phyloP scores from a whole-genome alignment of 2,329 filamentous ascomycete genomes.

The Cladosporium sp. region DNA sequence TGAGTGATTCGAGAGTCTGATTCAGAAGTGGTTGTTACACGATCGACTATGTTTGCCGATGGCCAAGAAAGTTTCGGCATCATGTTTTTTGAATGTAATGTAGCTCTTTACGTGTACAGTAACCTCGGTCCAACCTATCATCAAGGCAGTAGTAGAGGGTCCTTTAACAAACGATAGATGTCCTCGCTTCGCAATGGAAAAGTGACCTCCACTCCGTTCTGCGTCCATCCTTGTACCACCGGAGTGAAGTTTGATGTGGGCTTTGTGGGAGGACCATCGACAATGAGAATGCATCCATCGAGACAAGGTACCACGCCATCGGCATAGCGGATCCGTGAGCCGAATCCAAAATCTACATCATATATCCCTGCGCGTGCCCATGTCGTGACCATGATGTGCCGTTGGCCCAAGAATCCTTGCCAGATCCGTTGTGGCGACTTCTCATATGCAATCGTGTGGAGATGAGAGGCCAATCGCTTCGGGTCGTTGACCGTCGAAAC shows the following conservation, averaged over 20 bases:
- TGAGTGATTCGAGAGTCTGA: too few relatives aligned
- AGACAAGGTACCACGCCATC: conserved; percentile 9
- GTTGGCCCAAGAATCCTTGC: conserved; percentile 9
- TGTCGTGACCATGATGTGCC: conserved; percentile 7
- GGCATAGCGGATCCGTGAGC: conserved; percentile 2
- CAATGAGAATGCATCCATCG: conserved; percentile 9
- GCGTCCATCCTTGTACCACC: not conserved
- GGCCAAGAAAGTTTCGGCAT: too few relatives aligned
- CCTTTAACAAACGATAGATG: conserved; percentile 7
- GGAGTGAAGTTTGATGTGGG: not conserved
- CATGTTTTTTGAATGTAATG: too few relatives aligned
- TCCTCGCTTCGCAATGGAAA: conserved; percentile 1
- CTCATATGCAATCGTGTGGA: conserved; percentile 13
- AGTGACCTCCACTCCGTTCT: conserved; percentile 9
- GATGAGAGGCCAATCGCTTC: not conserved
- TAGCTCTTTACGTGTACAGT: too few relatives aligned
- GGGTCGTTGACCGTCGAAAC: not conserved
- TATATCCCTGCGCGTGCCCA: conserved; percentile 12
- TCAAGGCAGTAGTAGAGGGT: conserved; percentile 8
- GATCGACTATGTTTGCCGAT: too few relatives aligned
- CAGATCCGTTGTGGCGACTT: conserved; percentile 11
- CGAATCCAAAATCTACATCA: conserved; percentile 9
- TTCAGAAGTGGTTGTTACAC: too few relatives aligned
- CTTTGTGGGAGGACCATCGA: not conserved
- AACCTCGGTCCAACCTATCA: too few relatives aligned